Percentiles rank a stretch among this genome's conserved stretches.
Conservation (phyloP, 768 basidiomycete genomes). For the Mycena galopus region DNA sequence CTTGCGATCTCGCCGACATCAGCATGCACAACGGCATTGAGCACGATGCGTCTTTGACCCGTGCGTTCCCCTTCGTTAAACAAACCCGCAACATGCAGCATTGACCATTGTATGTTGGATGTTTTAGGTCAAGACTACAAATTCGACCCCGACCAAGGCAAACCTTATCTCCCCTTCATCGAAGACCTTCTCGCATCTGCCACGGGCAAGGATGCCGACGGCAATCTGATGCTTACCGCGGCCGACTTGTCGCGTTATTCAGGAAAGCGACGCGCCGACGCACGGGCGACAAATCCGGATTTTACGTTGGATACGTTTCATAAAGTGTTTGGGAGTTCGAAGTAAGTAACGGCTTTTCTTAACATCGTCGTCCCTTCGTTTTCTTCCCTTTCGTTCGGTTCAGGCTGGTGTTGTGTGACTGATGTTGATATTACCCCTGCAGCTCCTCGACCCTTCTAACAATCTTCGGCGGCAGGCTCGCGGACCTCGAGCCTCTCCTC, state of each 20-base stretch:
- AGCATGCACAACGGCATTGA: slow-evolving; percentile 83
- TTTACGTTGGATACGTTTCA: slow-evolving; percentile 66
- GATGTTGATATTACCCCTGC: not conserved
- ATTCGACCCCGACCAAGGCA: slow-evolving; percentile 64
- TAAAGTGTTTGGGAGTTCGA: slow-evolving; percentile 73
- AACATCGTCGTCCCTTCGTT: not conserved
- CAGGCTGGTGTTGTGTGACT: not conserved
- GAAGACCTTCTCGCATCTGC: slow-evolving; percentile 70
- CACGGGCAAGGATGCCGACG: slow-evolving; percentile 67
- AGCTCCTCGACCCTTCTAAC: slow-evolving; percentile 75
- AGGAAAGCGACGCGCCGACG: slow-evolving; percentile 72
- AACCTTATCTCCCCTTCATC: slow-evolving; percentile 62
- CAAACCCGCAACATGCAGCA: no score
- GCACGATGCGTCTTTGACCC: slow-evolving; percentile 73
- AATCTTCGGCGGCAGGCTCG: slow-evolving; percentile 74
- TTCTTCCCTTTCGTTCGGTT: not conserved
- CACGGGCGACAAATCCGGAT: slow-evolving; percentile 64
- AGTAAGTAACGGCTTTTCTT: slow-evolving; percentile 58
- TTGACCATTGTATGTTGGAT: slow-evolving; percentile 25
- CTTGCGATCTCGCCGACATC: slow-evolving; percentile 75
- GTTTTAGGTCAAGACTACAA: slow-evolving; percentile 61
- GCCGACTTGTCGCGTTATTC: slow-evolving; percentile 71
- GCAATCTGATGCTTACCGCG: slow-evolving; percentile 61
- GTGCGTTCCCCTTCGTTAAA: slow-evolving; percentile 58
- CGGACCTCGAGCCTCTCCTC: slow-evolving; percentile 68